Base-by-base conservation (phyloP, 2,329 filamentous ascomycete species). In the Tympanopsis confertula region DNA sequence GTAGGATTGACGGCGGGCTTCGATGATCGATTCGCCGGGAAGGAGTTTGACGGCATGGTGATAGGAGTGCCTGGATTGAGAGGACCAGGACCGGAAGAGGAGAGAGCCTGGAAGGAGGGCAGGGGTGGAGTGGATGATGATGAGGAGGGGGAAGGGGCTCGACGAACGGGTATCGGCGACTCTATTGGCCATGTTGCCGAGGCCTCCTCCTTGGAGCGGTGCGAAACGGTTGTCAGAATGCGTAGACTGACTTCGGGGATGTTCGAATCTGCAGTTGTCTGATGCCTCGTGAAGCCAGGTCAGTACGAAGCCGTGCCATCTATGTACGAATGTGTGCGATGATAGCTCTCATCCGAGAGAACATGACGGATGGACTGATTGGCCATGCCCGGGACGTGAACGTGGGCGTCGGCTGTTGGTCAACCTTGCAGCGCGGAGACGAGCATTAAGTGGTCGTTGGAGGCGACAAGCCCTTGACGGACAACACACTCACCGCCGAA, bases 141-240 rank as follows among this genome's bases (percentile, higher is more conserved):
- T n/a, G n/a, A n/a, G n/a, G 5, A 20, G 7, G 18, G 7, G 20
- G 30, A 30, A 18, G 22, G 37, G 3, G 35, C 44, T 43, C 5
- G n/a, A n/a, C n/a, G n/a, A n/a, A n/a, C n/a, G n/a, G n/a, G n/a
- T n/a, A n/a, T n/a, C n/a, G n/a, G n/a, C n/a, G n/a, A n/a, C n/a
- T n/a, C n/a, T n/a, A n/a, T n/a, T 28, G 10, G 10, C 24, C 10
- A 28, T 10, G 24, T 10, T n/a, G 24, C 24, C 24, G 10, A 39
- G 47, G 33, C 48, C 50, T 35, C 47, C 50, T 20, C 52, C 55
- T 20, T 55, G 47, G 46, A 77, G 51, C 15, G 66, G 63, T 39
- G 68, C 68, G 46, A 82, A 85, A 14, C 77, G 70, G 49, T 80
- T 81, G 43, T 57, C 54, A 42, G 53, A 55, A 5, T 50, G 47